phyloP scores from a whole-genome alignment of 441 rosid species.

The Pelargonium citronellum region DNA sequence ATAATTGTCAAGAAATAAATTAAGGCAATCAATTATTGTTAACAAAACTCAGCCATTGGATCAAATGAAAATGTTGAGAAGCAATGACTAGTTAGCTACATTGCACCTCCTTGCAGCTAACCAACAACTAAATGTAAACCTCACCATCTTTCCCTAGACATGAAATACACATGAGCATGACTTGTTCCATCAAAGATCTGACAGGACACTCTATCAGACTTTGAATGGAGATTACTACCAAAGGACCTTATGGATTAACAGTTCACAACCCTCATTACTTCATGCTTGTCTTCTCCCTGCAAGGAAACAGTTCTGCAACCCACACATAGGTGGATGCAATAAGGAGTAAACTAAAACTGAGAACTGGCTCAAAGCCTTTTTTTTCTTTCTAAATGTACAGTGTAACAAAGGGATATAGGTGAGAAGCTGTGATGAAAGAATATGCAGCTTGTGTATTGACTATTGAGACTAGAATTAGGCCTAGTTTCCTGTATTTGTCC shows the following conservation, averaged over 20 bases:
- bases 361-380: background rate
- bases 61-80: background rate
- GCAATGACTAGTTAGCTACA: background rate
- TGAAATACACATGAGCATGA: background rate
- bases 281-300: background rate
- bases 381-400: background rate
- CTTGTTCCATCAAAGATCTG: background rate
- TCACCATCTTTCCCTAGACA: background rate
- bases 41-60: background rate
- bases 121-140: background rate
- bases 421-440: background rate
- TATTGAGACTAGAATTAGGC: background rate
- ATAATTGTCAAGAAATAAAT: background rate
- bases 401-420: background rate
- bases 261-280: background rate
- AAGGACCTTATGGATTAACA: conserved; percentile 3
- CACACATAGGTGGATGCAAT: background rate
- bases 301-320: background rate
- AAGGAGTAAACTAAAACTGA: background rate
- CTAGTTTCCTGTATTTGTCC: background rate
- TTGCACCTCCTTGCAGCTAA: background rate
- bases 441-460: background rate
- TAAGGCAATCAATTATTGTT: background rate
- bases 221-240: background rate
- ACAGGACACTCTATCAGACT: background rate